Evolutionary conservation across 2,329 filamentous ascomycete genomes (phyloP).

Genomic region (Colletotrichum gigasporum): DNA sequence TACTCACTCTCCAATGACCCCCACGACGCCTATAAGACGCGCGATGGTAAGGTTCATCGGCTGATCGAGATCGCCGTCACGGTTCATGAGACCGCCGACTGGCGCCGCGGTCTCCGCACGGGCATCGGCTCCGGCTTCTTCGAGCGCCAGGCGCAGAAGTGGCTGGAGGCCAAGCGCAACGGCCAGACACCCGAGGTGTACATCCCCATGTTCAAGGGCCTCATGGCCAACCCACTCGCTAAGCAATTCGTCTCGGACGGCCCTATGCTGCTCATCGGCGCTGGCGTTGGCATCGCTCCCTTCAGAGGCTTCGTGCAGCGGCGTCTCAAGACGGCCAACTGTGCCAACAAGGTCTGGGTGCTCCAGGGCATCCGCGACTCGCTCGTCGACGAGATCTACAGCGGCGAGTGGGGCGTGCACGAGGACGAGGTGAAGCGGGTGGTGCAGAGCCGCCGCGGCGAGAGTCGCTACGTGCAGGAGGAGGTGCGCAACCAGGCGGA

Average conservation of each 20-base stretch:
- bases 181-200: slow-evolving; percentile 73
- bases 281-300: slow-evolving; percentile 94
- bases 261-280: slow-evolving; percentile 96
- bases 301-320: slow-evolving; percentile 98
- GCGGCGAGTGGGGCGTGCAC: slow-evolving; percentile 93
- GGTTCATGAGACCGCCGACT: slow-evolving; percentile 87
- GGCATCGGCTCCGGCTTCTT: slow-evolving; percentile 95
- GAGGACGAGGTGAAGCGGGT: slow-evolving; percentile 88
- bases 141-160: slow-evolving; percentile 81
- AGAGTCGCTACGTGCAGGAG: slow-evolving; percentile 94
- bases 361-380: slow-evolving; percentile 94
- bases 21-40: slow-evolving; percentile 75
- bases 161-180: slow-evolving; percentile 72
- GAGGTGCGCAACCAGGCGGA: slow-evolving; percentile 92
- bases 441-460: slow-evolving; percentile 78
- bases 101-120: slow-evolving; percentile 76
- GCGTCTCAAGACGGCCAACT: slow-evolving; percentile 91
- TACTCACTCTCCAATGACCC: slow-evolving; percentile 98
- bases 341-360: slow-evolving; percentile 98
- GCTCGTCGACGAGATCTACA: slow-evolving; percentile 94
- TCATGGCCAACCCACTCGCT: slow-evolving; percentile 97
- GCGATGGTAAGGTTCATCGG: slow-evolving; percentile 76
- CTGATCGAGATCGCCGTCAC: slow-evolving; percentile 97
- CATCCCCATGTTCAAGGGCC: slow-evolving; percentile 96
- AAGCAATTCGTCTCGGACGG: slow-evolving; percentile 92